Base-by-base conservation (phyloP, 805 yeast genomes). In the Nakazawaea wickerhamii region DNA sequence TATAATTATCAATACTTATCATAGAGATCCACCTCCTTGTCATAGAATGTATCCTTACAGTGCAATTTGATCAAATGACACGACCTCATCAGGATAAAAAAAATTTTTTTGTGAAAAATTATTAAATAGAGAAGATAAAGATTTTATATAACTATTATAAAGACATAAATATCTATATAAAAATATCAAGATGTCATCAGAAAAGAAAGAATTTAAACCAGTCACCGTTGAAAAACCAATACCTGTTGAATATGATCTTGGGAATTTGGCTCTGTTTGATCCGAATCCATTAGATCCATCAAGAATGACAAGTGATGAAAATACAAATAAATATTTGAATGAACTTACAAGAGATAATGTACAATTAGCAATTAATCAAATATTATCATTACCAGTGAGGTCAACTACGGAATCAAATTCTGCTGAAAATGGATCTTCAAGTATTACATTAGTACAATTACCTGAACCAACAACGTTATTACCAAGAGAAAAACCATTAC, bases 401-500 rank as follows among this genome's bases (percentile, higher is more conserved):
- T 79, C 85, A 43, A 89, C 96, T 10, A 83, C 95, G 1, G 93
- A 85, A 43, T 73, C 86, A 30, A 70, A 71, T 15, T 61, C 73
- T 28, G 66, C 70, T 38, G 69, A 79, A 36, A 71, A 77, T 26
- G 85, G 79, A 18, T 82, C 65, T 46, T 76, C 95, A 10, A 77
- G 84, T 40, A 79, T 89, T 77, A 81, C 96, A 8, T 75, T 91
- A 48, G 78, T 93, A 41, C 79, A 75, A 55, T 72, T 93, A 47
- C 98, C 99, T 26, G 88, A 77, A 43, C 95, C 96, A 19, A 63
- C 74, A 13, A 82, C 95, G 15, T 75, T 67, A 45, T 70, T 90
- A 49, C 99, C 99, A 43, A 77, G 99, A 72, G 99, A 93, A 63
- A 93, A 93, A 68, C 81, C 96, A 37, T 66, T 93, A 55, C 99